These are phyloP conservation scores for Ceratobasidium sp. DNA, from an alignment of 1,284 basidiomycete species.

Conservation along the genomic window DNA sequence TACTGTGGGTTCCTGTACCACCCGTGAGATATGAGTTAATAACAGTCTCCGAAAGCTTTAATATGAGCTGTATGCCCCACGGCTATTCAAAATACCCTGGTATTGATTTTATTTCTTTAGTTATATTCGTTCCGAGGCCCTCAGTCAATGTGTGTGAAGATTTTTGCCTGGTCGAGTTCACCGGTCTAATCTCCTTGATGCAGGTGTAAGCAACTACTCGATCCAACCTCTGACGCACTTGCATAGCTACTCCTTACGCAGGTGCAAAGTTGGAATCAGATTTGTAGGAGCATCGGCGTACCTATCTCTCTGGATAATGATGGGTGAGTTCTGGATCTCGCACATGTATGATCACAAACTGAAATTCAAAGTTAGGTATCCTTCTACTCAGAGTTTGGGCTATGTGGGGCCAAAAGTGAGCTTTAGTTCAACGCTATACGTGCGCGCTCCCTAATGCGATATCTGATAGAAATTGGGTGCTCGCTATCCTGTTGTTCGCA, in stretches of 20 bases:
- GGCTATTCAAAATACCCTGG: too few species aligned
- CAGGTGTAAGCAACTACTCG: slow-evolving; percentile 18
- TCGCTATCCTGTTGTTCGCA: background rate
- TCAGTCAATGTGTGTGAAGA: slow-evolving; percentile 23
- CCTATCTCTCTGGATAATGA: slow-evolving; percentile 13
- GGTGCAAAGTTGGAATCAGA: slow-evolving; percentile 23
- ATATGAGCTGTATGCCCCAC: slow-evolving; percentile 23
- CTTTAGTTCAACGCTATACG: background rate
- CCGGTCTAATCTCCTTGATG: background rate
- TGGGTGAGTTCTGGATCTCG: slow-evolving; percentile 13
- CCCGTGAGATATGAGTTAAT: background rate
- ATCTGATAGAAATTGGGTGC: slow-evolving; percentile 24
- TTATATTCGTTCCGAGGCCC: slow-evolving; percentile 27
- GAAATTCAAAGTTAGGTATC: slow-evolving; percentile 3
- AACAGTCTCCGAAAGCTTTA: background rate
- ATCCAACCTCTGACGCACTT: background rate
- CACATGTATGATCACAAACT: background rate
- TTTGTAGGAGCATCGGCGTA: slow-evolving; percentile 4
- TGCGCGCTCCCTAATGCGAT: background rate
- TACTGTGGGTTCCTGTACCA: slow-evolving; percentile 12
- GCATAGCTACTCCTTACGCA: background rate
- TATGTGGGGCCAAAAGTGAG: slow-evolving; percentile 42
- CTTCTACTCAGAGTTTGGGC: slow-evolving; percentile 38
- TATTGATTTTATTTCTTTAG: background rate
- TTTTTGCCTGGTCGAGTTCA: background rate